Conservation (phyloP, 2,329 filamentous ascomycete genomes). For the Apiospora rasikravindrae region DNA sequence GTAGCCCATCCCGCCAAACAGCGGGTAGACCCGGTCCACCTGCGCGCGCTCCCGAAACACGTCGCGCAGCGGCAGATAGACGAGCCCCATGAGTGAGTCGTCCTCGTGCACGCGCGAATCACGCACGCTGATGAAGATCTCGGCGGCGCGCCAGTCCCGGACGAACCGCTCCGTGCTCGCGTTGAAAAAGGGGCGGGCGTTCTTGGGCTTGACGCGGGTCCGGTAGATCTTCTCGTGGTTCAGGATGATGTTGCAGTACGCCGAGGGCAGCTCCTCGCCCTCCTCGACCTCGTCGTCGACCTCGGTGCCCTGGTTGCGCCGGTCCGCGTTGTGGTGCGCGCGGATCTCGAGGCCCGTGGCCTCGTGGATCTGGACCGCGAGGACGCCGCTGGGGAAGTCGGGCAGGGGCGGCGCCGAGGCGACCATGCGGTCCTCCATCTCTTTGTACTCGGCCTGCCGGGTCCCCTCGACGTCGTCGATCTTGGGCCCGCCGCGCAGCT, state of each 20-base stretch:
- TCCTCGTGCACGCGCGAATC: slow-evolving; percentile 19
- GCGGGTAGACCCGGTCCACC: slow-evolving; percentile 18
- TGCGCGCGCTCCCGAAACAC: slow-evolving; percentile 10
- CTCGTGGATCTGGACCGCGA: slow-evolving; percentile 20
- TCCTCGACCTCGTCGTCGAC: slow-evolving; percentile 19
- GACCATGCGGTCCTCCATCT: slow-evolving; percentile 19
- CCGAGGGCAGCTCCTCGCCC: slow-evolving; percentile 19
- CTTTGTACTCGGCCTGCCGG: not conserved
- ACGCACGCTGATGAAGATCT: not conserved
- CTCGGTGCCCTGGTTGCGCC: not conserved
- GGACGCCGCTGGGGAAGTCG: not conserved
- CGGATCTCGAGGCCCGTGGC: slow-evolving; percentile 20
- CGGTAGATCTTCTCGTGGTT: slow-evolving; percentile 19
- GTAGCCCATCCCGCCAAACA: slow-evolving; percentile 21
- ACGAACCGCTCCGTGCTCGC: slow-evolving; percentile 18
- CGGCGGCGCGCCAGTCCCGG: slow-evolving; percentile 14
- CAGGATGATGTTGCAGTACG: slow-evolving; percentile 14
- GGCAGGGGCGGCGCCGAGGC: slow-evolving; percentile 3
- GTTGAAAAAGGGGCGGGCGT: slow-evolving; percentile 20
- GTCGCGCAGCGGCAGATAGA: slow-evolving; percentile 9
- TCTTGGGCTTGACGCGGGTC: slow-evolving; percentile 20
- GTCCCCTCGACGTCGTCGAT: slow-evolving; percentile 17
- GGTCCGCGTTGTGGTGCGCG: slow-evolving; percentile 19
- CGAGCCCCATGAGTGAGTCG: slow-evolving; percentile 18
- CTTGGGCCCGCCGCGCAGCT: slow-evolving; percentile 19